A percentile compares a stretch with the other conserved stretches of the same genome.
These are phyloP conservation scores for Thermomyces lanuginosus DNA, from an alignment of 2,329 filamentous ascomycete species.

Conservation along the genomic window DNA sequence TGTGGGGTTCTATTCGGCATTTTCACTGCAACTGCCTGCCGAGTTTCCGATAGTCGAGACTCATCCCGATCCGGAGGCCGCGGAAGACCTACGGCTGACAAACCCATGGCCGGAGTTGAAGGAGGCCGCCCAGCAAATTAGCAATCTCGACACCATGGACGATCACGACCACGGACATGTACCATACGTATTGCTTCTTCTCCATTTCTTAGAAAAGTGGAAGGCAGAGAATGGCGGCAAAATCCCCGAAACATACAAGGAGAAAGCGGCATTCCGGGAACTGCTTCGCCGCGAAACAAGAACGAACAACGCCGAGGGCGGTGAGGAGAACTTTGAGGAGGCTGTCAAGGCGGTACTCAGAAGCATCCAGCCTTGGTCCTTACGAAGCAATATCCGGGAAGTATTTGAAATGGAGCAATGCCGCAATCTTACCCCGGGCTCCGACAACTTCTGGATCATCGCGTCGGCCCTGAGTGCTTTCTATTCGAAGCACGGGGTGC, in stretches of 20 bases:
- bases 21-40: slow-evolving; percentile 61
- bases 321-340: slow-evolving; percentile 95
- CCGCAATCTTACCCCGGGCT: slow-evolving; percentile 27
- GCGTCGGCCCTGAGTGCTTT: slow-evolving; percentile 65
- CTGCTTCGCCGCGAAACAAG: slow-evolving; percentile 52
- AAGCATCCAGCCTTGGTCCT: slow-evolving; percentile 52
- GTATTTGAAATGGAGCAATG: slow-evolving; percentile 59
- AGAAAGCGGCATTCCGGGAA: slow-evolving; percentile 70
- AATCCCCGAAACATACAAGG: slow-evolving; percentile 57
- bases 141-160: slow-evolving; percentile 51
- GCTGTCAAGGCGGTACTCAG: slow-evolving; percentile 77
- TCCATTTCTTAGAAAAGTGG: slow-evolving; percentile 73
- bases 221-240: slow-evolving; percentile 50
- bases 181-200: slow-evolving; percentile 66
- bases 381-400: slow-evolving; percentile 55
- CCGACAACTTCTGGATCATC: slow-evolving; percentile 74
- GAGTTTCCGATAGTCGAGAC: slow-evolving; percentile 89
- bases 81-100: slow-evolving; percentile 67
- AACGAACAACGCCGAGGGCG: slow-evolving; percentile 60
- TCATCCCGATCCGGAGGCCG: slow-evolving; percentile 75
- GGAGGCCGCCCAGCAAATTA: slow-evolving; percentile 48
- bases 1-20: slow-evolving; percentile 81
- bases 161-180: slow-evolving; percentile 81
- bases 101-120: slow-evolving; percentile 71
- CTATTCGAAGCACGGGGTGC: slow-evolving; percentile 50